Percentiles rank a stretch among this genome's conserved stretches.
phyloP scores from a whole-genome alignment of 2,329 filamentous ascomycete genomes.

The Rhynchosporium agropyri region DNA sequence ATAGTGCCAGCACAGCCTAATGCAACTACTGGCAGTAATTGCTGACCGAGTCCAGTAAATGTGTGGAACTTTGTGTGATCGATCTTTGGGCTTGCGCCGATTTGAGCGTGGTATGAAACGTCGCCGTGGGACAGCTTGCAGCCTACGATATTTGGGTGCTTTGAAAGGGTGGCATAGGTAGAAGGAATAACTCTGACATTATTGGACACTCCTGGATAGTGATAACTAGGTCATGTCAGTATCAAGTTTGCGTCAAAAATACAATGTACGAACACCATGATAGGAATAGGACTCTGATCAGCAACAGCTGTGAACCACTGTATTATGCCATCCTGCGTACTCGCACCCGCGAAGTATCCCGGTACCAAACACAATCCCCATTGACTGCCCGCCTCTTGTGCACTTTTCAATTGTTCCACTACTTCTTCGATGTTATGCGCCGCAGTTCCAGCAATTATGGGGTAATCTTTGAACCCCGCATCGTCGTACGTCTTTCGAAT shows the following conservation, averaged over 20 bases:
- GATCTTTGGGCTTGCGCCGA: slow-evolving; percentile 61
- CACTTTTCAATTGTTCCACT: slow-evolving; percentile 52
- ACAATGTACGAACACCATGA: slow-evolving; percentile 55
- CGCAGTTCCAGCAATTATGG: slow-evolving; percentile 61
- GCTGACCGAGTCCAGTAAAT: slow-evolving; percentile 67
- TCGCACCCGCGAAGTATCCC: slow-evolving; percentile 64
- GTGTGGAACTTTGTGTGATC: slow-evolving; percentile 61
- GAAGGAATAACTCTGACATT: slow-evolving; percentile 60
- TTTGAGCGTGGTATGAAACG: slow-evolving; percentile 64
- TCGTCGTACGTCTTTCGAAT: slow-evolving; percentile 57
- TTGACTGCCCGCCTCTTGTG: slow-evolving; percentile 59
- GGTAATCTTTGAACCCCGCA: slow-evolving; percentile 59
- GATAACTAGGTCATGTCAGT: slow-evolving; percentile 45
- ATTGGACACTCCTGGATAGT: slow-evolving; percentile 68
- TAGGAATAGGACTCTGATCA: slow-evolving; percentile 59
- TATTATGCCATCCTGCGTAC: slow-evolving; percentile 59
- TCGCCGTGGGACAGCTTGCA: slow-evolving; percentile 71
- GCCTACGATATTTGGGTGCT: slow-evolving; percentile 68
- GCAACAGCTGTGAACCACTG: slow-evolving; percentile 66
- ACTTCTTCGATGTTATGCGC: slow-evolving; percentile 60
- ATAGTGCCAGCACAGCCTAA: slow-evolving; percentile 68
- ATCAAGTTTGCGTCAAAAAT: not conserved
- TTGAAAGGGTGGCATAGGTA: slow-evolving; percentile 58
- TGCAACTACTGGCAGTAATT: slow-evolving; percentile 62
- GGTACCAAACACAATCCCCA: slow-evolving; percentile 66